These are phyloP conservation scores for Tuctoria greenei DNA, from an alignment of 176 grass and related monocot species.

Conservation along the genomic window DNA sequence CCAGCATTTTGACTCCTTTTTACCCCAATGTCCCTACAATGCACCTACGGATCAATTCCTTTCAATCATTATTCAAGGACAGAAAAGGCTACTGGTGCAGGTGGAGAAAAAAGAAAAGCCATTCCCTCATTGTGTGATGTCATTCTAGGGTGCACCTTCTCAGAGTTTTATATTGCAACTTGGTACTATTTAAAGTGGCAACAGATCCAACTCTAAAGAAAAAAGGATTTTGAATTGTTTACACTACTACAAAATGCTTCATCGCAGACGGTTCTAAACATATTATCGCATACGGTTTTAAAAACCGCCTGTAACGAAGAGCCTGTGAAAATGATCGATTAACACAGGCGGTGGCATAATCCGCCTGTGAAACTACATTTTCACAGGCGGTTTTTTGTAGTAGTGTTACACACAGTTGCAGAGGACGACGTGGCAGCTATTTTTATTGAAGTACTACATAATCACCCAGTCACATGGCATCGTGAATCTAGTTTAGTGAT, in stretches of 20 bases:
- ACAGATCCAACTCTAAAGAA: neutral
- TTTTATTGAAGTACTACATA: slow-evolving; percentile 6
- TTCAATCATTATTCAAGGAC: slow-evolving; percentile 54
- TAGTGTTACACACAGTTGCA: slow-evolving; percentile 21
- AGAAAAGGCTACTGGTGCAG: slow-evolving; percentile 37
- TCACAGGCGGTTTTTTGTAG: too few relatives aligned
- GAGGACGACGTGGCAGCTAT: slow-evolving; percentile 33
- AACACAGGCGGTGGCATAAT: too few relatives aligned
- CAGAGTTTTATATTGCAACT: slow-evolving; percentile 38
- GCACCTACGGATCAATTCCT: slow-evolving; percentile 41
- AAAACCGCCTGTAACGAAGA: too few relatives aligned
- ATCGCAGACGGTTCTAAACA: too few relatives aligned
- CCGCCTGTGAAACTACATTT: too few relatives aligned
- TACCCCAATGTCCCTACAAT: slow-evolving; percentile 42
- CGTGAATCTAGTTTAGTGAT: slow-evolving; percentile 37
- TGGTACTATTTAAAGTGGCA: slow-evolving; percentile 32
- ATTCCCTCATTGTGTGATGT: slow-evolving; percentile 31
- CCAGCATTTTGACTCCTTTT: slow-evolving; percentile 43
- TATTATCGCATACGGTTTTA: too few relatives aligned
- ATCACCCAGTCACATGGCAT: slow-evolving; percentile 27
- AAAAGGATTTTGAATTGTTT: slow-evolving; percentile 23
- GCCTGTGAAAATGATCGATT: too few relatives aligned
- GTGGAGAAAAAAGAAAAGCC: slow-evolving; percentile 8
- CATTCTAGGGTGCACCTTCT: slow-evolving; percentile 32
- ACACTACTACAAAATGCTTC: too few relatives aligned